Evolutionary conservation across 129 eudicot genomes (phyloP).

Genomic region (Artemisia argyi): DNA sequence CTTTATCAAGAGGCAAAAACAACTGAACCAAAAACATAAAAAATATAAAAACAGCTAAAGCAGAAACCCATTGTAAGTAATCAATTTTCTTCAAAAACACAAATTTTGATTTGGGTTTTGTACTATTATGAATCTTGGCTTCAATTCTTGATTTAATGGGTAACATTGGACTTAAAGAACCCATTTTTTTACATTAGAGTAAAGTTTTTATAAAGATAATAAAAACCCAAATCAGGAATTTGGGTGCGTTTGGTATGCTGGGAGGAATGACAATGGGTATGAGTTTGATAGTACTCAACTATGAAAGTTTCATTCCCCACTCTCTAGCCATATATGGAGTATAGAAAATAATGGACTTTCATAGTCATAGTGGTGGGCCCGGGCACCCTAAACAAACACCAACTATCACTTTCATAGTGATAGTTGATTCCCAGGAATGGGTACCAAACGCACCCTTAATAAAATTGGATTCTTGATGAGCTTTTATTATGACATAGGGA

Average conservation of each 20-base stretch:
- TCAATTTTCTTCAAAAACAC: conserved; percentile 67
- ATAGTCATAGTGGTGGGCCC: too few species aligned
- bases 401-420: too few species aligned
- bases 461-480: background rate
- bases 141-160: conserved; percentile 53
- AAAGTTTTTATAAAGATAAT: conserved; percentile 25
- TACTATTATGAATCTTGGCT: conserved; percentile 17
- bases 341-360: too few species aligned
- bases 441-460: too few species aligned
- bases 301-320: too few species aligned
- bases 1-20: conserved; percentile 38
- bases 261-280: too few species aligned
- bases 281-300: too few species aligned
- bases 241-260: too few species aligned
- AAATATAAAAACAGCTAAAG: conserved; percentile 53
- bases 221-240: conserved; percentile 21
- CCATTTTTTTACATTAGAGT: conserved; percentile 43
- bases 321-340: too few species aligned
- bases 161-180: conserved; percentile 66
- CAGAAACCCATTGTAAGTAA: conserved; percentile 69
- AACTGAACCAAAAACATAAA: conserved; percentile 37
- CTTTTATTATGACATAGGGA: background rate
- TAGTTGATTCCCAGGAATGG: too few species aligned
- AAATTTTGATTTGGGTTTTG: conserved; percentile 66
- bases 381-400: too few species aligned